Base-by-base conservation (phyloP, 306 rosid genomes). In the Abrus precatorius region DNA sequence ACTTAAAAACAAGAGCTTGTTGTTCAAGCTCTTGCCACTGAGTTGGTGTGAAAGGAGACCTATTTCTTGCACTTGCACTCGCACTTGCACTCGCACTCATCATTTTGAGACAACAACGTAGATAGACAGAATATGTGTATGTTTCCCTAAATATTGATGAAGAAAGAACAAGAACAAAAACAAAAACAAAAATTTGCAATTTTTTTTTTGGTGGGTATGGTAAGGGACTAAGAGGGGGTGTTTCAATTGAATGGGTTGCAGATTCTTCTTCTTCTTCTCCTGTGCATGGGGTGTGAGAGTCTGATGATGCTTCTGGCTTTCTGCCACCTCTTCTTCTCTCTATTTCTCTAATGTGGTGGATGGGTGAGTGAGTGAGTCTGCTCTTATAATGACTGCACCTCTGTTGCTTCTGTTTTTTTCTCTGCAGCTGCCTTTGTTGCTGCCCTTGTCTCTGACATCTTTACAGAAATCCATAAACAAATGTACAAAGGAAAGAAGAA, bases 21-120 rank as follows among this genome's bases (percentile, higher is more conserved):
- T 93, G 98, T 65, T 96, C 99, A 57, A 96, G 98, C 75, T 96
- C 99, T 77, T 96, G 99, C 99, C 99, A 96, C 70, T 96, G 99
- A 49, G 90, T 75, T 81, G 94, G 76, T 50, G 99, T 92, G 89
- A 96, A 96, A 78, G 89, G 94, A 53, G 91, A 88, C 89, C 89
- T 90, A 56, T 82, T 89, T 68, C 89, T 89, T 63, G 88, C 85
- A 84, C 66, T 85, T 70, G 84, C 70, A 64, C 49, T 66, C 41
- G 72, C 72, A 66, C 40, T 36, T 36, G 40, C 83, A 76, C 73
- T 88, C 88, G 40, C 83, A 76, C 73, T 88, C 88, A 89, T 74
- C 95, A 85, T 88, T 77, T 77, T 34, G 43, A 79, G 66, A 69
- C 38, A 44, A 80, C 4, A 73, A 74, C 4, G 50, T 27, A 69